phyloP scores from a whole-genome alignment of 2,329 filamentous ascomycete genomes.

The Nothopassalora personata region DNA sequence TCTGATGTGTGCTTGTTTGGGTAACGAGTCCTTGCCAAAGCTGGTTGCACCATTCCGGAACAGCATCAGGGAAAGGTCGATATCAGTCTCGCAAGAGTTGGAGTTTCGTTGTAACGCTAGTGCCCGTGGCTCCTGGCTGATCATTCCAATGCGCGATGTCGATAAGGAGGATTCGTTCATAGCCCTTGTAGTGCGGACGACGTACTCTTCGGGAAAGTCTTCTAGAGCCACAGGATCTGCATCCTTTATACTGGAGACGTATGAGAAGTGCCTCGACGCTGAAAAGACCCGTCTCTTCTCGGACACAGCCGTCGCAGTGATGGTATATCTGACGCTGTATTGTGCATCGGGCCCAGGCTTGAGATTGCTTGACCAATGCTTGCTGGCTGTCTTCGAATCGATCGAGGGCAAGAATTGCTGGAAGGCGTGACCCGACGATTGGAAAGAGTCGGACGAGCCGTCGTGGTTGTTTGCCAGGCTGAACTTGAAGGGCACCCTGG shows the following conservation, averaged over 20 bases:
- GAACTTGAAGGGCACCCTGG: conserved; percentile 11
- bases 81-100: not conserved
- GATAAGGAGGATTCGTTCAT: not conserved
- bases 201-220: conserved; percentile 13
- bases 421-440: not conserved
- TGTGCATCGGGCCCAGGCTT: conserved; percentile 4
- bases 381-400: conserved; percentile 7
- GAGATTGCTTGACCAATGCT: conserved; percentile 13
- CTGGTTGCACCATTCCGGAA: not conserved
- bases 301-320: conserved; percentile 7
- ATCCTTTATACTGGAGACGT: not conserved
- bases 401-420: conserved; percentile 8
- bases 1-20: conserved; percentile 6
- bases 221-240: conserved; percentile 2
- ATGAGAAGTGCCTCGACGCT: conserved; percentile 4
- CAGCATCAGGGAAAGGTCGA: conserved; percentile 9
- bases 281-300: conserved; percentile 9
- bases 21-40: not conserved
- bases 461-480: conserved; percentile 1
- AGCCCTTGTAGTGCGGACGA: conserved; percentile 6
- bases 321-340: conserved; percentile 10
- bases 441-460: not conserved
- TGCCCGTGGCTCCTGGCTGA: conserved; percentile 11
- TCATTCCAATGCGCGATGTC: conserved; percentile 7
- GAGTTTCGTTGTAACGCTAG: not conserved